These are phyloP conservation scores for Apiosordaria backusii DNA, from an alignment of 495 filamentous ascomycete species.

Conservation along the genomic window DNA sequence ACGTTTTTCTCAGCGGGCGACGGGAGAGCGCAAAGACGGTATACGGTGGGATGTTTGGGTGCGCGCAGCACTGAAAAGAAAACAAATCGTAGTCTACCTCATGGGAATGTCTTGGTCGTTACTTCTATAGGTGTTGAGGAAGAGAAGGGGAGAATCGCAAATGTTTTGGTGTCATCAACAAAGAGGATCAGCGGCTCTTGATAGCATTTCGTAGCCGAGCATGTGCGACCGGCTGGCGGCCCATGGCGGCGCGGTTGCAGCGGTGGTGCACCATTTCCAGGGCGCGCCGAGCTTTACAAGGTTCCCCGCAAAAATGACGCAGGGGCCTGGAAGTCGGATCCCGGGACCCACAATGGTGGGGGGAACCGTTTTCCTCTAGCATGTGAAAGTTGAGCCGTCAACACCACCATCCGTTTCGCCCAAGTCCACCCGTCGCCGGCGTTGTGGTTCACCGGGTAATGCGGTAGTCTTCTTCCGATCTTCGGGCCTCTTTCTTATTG, in stretches of 20 bases:
- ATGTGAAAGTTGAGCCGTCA: slow-evolving; percentile 12
- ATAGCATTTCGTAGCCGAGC: background rate
- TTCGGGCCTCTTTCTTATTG: too few species aligned
- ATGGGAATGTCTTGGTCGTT: background rate
- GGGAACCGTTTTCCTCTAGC: background rate
- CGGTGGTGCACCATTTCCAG: slow-evolving; percentile 1
- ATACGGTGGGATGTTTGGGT: background rate
- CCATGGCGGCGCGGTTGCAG: background rate
- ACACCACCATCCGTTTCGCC: background rate
- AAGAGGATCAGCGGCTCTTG: background rate
- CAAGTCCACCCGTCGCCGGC: background rate
- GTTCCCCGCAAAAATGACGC: slow-evolving; percentile 16
- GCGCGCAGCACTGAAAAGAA: background rate
- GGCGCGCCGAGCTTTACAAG: background rate
- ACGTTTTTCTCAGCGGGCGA: background rate
- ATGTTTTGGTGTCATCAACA: slow-evolving; percentile 1
- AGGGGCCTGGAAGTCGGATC: slow-evolving; percentile 2
- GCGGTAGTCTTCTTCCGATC: background rate
- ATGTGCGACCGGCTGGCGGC: background rate
- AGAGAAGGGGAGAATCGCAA: background rate
- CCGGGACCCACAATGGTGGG: background rate
- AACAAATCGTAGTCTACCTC: slow-evolving; percentile 14
- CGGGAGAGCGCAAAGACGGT: background rate
- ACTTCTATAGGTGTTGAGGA: background rate
- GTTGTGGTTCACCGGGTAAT: background rate